These are phyloP conservation scores for Metschnikowia matae DNA, from an alignment of 805 yeast species.

Conservation along the genomic window DNA sequence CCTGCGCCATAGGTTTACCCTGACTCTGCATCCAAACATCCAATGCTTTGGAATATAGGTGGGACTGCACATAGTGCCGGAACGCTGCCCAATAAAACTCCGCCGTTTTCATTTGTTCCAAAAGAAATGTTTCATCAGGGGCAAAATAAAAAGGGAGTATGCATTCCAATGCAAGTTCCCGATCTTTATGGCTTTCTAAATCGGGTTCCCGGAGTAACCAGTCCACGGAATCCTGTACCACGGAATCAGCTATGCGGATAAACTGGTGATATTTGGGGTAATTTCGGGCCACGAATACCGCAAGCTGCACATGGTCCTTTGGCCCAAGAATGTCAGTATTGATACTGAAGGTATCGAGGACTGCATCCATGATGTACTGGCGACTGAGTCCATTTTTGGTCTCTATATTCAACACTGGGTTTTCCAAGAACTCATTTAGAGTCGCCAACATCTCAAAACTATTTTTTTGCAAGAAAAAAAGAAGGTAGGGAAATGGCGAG, in stretches of 20 bases:
- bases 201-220: slow-evolving; percentile 45
- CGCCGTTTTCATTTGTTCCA: slow-evolving; percentile 50
- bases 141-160: slow-evolving; percentile 66
- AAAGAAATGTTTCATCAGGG: slow-evolving; percentile 43
- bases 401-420: slow-evolving; percentile 65
- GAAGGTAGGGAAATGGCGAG: slow-evolving; percentile 61
- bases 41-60: slow-evolving; percentile 49
- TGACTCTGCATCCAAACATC: slow-evolving; percentile 45
- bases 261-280: slow-evolving; percentile 85
- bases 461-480: slow-evolving; percentile 49
- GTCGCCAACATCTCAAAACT: slow-evolving; percentile 60
- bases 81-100: slow-evolving; percentile 58
- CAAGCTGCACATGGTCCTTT: slow-evolving; percentile 34
- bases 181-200: slow-evolving; percentile 44
- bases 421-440: slow-evolving; percentile 82
- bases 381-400: slow-evolving; percentile 49
- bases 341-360: slow-evolving; percentile 54
- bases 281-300: slow-evolving; percentile 75
- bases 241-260: slow-evolving; percentile 62
- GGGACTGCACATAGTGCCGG: slow-evolving; percentile 51
- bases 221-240: slow-evolving; percentile 43
- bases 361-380: slow-evolving; percentile 72
- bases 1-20: slow-evolving; percentile 11
- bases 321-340: slow-evolving; percentile 21
- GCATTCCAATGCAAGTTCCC: slow-evolving; percentile 74